phyloP scores from a whole-genome alignment of 257 asterid genomes.

The Capsicum chinense region DNA sequence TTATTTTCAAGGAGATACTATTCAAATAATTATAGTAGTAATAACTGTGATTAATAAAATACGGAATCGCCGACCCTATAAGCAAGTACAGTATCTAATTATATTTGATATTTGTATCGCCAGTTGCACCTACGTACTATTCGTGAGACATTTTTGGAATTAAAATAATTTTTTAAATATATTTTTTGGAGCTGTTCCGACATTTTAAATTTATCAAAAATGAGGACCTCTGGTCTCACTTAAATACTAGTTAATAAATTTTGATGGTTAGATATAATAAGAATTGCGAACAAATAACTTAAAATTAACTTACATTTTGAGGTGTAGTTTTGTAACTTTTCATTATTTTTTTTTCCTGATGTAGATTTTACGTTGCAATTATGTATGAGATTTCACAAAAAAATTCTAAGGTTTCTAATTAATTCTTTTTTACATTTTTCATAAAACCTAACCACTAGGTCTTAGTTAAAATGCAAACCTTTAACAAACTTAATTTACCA shows the following conservation, averaged over 20 bases:
- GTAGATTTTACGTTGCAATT: background rate
- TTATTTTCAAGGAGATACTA: background rate
- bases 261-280: background rate
- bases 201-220: background rate
- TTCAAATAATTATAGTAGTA: slow-evolving; percentile 6
- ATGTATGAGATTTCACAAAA: background rate
- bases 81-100: background rate
- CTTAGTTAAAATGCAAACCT: background rate
- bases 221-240: background rate
- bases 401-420: background rate
- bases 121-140: background rate
- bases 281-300: too few species aligned
- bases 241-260: background rate
- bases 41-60: slow-evolving; percentile 14
- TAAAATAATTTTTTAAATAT: background rate
- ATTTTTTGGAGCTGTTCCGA: background rate
- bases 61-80: slow-evolving; percentile 55
- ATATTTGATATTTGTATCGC: slow-evolving; percentile 21
- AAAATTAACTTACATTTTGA: too few species aligned
- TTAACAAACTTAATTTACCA: background rate
- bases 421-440: too few species aligned
- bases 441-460: background rate
- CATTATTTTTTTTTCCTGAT: background rate
- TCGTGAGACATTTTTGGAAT: background rate
- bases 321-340: background rate